phyloP scores from a whole-genome alignment of 805 yeast species.

The Soucietia sequanensis region DNA sequence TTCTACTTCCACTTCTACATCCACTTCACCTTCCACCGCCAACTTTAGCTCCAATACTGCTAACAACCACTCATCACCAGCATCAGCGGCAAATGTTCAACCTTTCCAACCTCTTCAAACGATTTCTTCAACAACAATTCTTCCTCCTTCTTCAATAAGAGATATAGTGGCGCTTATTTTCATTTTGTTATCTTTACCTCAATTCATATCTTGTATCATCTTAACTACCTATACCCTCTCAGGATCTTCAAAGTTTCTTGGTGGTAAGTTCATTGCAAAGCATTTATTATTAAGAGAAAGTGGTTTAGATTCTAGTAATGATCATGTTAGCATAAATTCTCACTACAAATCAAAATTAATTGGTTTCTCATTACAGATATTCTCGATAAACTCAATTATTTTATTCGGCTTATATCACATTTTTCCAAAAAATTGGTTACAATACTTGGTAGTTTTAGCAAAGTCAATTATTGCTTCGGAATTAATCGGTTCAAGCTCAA shows the following conservation, averaged over 20 bases:
- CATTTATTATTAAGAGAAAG: constrained; percentile 10
- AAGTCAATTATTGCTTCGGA: constrained; percentile 30
- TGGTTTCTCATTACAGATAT: constrained; percentile 18
- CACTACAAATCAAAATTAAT: constrained; percentile 16
- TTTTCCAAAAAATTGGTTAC: constrained; percentile 13
- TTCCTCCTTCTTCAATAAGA: constrained; percentile 25
- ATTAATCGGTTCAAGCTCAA: constrained; percentile 18
- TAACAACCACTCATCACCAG: not conserved
- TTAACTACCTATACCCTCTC: constrained; percentile 17
- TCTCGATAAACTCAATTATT: constrained; percentile 22
- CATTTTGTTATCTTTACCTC: constrained; percentile 28
- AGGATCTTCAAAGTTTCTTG: constrained; percentile 28
- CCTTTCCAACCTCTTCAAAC: not conserved
- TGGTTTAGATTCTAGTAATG: constrained; percentile 7
- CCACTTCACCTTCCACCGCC: too few relatives aligned
- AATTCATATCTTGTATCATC: constrained; percentile 19
- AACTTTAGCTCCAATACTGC: too few relatives aligned
- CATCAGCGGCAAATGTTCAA: too few relatives aligned
- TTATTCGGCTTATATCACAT: constrained; percentile 20
- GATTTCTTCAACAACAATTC: constrained; percentile 7
- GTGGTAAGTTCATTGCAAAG: constrained; percentile 24
- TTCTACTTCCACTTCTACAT: too few relatives aligned
- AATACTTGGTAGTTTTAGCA: constrained; percentile 25
- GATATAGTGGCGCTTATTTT: constrained; percentile 33
- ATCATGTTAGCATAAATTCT: constrained; percentile 8